These are phyloP conservation scores for Saturnispora bothae DNA, from an alignment of 805 yeast species.

Conservation along the genomic window DNA sequence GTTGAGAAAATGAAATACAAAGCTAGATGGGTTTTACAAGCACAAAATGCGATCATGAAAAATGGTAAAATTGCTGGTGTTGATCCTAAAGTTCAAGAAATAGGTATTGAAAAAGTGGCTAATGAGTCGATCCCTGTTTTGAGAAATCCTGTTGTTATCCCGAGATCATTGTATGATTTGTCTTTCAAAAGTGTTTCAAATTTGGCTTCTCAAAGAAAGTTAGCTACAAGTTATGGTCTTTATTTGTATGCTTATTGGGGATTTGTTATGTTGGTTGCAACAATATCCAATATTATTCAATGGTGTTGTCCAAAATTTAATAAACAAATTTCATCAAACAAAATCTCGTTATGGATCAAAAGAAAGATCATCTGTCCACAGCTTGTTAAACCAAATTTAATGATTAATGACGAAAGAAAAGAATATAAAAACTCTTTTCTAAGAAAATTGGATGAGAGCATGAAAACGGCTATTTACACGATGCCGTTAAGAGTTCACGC, in stretches of 20 bases:
- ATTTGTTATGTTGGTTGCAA: slow-evolving; percentile 18
- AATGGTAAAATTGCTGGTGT: slow-evolving; percentile 1
- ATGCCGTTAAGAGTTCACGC: slow-evolving; percentile 28
- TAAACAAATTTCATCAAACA: slow-evolving; percentile 16
- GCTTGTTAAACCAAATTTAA: slow-evolving; percentile 17
- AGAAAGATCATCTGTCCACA: slow-evolving; percentile 27
- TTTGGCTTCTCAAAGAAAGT: slow-evolving; percentile 21
- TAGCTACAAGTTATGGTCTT: slow-evolving; percentile 24
- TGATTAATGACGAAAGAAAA: background rate
- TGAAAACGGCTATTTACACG: slow-evolving; percentile 14
- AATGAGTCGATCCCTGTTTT: slow-evolving; percentile 10
- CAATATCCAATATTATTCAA: slow-evolving; percentile 20
- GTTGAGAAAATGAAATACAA: slow-evolving; percentile 9
- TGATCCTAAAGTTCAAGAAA: slow-evolving; percentile 6
- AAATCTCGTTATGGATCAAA: slow-evolving; percentile 22
- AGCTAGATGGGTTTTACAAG: slow-evolving; percentile 10
- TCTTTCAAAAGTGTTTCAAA: slow-evolving; percentile 23
- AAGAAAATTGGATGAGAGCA: slow-evolving; percentile 6
- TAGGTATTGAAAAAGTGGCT: slow-evolving; percentile 8
- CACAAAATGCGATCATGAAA: slow-evolving; percentile 1
- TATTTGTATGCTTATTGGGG: slow-evolving; percentile 27
- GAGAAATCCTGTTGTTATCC: slow-evolving; percentile 22
- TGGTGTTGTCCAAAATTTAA: slow-evolving; percentile 29
- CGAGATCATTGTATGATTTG: slow-evolving; percentile 16
- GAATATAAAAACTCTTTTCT: slow-evolving; percentile 1